Base-by-base conservation (phyloP, 768 basidiomycete genomes). In the Cystobasidium ongulense region DNA sequence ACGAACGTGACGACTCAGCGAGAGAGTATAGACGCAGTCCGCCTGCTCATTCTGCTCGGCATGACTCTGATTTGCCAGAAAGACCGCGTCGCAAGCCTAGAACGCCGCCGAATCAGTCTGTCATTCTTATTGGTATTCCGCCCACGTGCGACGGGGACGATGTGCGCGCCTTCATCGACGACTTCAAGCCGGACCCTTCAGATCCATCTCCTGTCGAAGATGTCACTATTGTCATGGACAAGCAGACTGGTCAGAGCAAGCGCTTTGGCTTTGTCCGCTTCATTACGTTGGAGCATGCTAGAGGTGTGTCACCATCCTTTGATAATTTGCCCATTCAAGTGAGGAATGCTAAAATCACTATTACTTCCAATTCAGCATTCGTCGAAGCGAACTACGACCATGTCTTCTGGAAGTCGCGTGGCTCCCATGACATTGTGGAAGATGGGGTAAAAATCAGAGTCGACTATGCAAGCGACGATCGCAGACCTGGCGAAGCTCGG, bases 191-290 rank as follows among this genome's bases (percentile, higher is more conserved):
- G n/a, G 54, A 54, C 36, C 33, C 53, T 10, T 52, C 31, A 38
- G 68, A 71, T 36, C 68, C 68, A 4, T 80, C 80, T 0, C 66
- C 78, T 25, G 65, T 83, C 61, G 82, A 83, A 35, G 77, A 78
- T 29, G 81, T 81, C 79, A 97, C 92, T 79, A 94, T 98, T 78
- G 94, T 97, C 81, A 88, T 90, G 85, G 95, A 97, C 81, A 90
- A 90, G 87, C 86, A 87, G 86, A 89, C 95, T 86, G 91, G 91
- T 88, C 83, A 85, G 75, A 94, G 94, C 70, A 95, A 95, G 83
- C 90, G 91, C 80, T 97, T 97, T 80, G 96, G 93, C 73, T 99
- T 99, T 82, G 94, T 92, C 78, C 90, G 92, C 82, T 99, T 99
- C 81, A 83, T 88, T 52, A 88, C 85, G 76, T 84, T 89, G 72